These are phyloP conservation scores for Pyrenophora seminiperda DNA, from an alignment of 2,329 filamentous ascomycete species.

Conservation along the genomic window DNA sequence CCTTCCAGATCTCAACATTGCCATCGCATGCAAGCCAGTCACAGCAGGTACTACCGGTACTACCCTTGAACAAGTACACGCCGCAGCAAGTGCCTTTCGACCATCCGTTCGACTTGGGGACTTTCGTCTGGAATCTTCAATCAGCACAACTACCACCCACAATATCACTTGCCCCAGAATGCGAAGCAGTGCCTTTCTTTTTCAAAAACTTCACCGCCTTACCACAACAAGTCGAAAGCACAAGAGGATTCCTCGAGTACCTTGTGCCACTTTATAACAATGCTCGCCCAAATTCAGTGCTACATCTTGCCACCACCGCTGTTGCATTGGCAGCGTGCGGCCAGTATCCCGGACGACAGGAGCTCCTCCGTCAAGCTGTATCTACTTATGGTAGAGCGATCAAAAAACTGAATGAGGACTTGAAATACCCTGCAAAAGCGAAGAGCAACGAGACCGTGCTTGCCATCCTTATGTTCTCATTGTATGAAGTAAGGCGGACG, in stretches of 20 bases:
- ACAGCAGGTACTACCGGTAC: slow-evolving; percentile 26
- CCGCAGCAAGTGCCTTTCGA: slow-evolving; percentile 20
- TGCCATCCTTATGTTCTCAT: slow-evolving; percentile 48
- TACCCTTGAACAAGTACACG: slow-evolving; percentile 19
- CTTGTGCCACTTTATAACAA: slow-evolving; percentile 47
- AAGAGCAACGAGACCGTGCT: slow-evolving; percentile 49
- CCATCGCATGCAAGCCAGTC: slow-evolving; percentile 17
- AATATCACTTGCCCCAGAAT: slow-evolving; percentile 41
- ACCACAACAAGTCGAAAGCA: slow-evolving; percentile 46
- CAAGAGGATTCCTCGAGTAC: slow-evolving; percentile 48
- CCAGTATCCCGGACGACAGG: slow-evolving; percentile 45
- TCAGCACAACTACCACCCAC: slow-evolving; percentile 28
- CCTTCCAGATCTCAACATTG: slow-evolving; percentile 14
- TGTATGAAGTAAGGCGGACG: slow-evolving; percentile 48
- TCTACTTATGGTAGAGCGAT: slow-evolving; percentile 47
- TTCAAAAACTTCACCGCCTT: slow-evolving; percentile 50
- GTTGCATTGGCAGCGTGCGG: slow-evolving; percentile 47
- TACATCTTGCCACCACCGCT: slow-evolving; percentile 49
- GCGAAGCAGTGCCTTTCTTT: slow-evolving; percentile 49
- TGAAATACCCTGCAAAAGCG: slow-evolving; percentile 43
- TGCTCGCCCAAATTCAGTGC: slow-evolving; percentile 41
- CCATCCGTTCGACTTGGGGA: slow-evolving; percentile 31
- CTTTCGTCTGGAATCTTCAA: slow-evolving; percentile 40
- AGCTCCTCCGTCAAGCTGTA: slow-evolving; percentile 42
- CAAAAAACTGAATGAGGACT: slow-evolving; percentile 43